Base-by-base conservation (phyloP, 441 rosid species). In the Jatropha multifida region DNA sequence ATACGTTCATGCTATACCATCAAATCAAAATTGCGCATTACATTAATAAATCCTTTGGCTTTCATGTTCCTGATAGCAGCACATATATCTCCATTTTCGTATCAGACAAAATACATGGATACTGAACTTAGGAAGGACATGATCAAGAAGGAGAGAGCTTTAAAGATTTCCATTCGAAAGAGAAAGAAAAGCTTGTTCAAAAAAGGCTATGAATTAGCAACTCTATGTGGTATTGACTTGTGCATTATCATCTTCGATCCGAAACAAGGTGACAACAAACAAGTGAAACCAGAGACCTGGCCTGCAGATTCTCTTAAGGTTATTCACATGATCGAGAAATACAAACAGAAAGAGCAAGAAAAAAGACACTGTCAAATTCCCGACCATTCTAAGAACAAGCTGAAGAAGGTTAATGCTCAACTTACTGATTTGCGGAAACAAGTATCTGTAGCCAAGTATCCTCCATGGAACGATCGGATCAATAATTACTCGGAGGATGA, bases 231-330 rank as follows among this genome's bases (percentile, higher is more conserved):
- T n/a, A 48, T 67, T 67, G 70, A 67, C 12, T 66, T 67, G 23
- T 67, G 70, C 38, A 7, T 67, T 48, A 67, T 67, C 70, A 7
- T 46, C 40, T 46, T 44, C 1, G 56, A 46, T 67, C 40, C 55
- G 9, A 46, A 44, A 23, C 56, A 23, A 15, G 37, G 55, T 44
- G 4, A 42, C 51, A 32, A 17, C 58, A 44, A 42, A 13, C 51
- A 65, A n/a, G 69, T 65, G 32, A 20, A 65, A 32, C 38, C 40
- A 67, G 70, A 67, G 56, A 46, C 38, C 15, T 67, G 56, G 70
- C 70, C 55, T 67, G 20, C 2, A 14, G 55, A 66, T 10, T 0
- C 69, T 20, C 55, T 42, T 7, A 14, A 66, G 51, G 38, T 66
- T 66, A 44, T 12, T 38, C 37, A 66, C 4, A 12, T 66, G 7